Base-by-base conservation (phyloP, 805 yeast species). In the Kluyveromyces aestuarii region DNA sequence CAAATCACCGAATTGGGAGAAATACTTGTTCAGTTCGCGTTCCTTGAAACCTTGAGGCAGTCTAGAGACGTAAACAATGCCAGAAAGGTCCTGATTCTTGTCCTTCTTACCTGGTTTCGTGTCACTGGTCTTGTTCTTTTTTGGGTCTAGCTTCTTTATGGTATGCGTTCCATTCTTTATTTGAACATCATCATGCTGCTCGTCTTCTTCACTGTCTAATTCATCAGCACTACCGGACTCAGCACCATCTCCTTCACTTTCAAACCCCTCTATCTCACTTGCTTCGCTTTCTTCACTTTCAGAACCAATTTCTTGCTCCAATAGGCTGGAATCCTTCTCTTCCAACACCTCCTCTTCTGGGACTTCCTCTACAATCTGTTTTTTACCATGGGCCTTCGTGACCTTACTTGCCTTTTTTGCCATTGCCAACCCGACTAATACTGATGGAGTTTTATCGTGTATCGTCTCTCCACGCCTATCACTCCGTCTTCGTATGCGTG, bases 31-130 rank as follows among this genome's bases (percentile, higher is more conserved):
- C 73, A 73, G 52, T 64, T 86, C 91, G 38, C 69, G 73, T 68
- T 93, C 98, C 59, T 88, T 82, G 71, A 93, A 88, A 40, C 96
- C 96, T 57, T 84, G 82, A 42, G 99, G 99, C 54, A 93, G 75
- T 63, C 97, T 80, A 48, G 98, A 96, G 36, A 93, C 77, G 66
- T 90, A 93, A 48, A 93, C 71, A 47, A 88, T 87, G 37, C 91
- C 89, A 44, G 79, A 73, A 33, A 72, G 70, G 7, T 59, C 54
- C 27, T 61, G 58, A 51, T 56, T 55, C 35, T 55, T 53, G 25
- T 57, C 55, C 39, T 59, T 54, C 40, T 58, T 48, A 18, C 54
- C 48, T 11, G 54, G 50, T 16, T 48, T 49, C 17, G 55, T 48
- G 27, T 57, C 54, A 50, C 49, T 48, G 54, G 59, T 36, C 54